phyloP scores from a whole-genome alignment of 2,329 filamentous ascomycete species.

The Sarocladium strictum region DNA sequence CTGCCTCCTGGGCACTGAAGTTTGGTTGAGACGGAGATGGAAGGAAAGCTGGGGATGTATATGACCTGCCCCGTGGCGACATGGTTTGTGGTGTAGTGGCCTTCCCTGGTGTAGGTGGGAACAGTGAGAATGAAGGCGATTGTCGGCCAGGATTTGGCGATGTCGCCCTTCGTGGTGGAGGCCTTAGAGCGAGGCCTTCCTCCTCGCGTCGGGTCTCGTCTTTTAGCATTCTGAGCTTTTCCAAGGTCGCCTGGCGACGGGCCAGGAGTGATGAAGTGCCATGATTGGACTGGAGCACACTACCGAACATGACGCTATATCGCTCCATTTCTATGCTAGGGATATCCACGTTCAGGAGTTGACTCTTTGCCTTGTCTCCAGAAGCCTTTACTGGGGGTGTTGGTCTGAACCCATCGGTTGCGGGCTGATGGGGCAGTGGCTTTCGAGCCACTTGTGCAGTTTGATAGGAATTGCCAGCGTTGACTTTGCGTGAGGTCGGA shows the following conservation, averaged over 20 bases:
- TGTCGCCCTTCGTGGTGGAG: slow-evolving; percentile 41
- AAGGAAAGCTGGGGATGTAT: slow-evolving; percentile 47
- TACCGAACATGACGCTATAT: slow-evolving; percentile 91
- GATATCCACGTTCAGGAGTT: slow-evolving; percentile 70
- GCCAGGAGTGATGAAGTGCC: slow-evolving; percentile 36
- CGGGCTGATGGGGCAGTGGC: background rate
- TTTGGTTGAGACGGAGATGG: slow-evolving; percentile 32
- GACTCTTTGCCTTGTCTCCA: background rate
- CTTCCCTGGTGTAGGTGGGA: slow-evolving; percentile 31
- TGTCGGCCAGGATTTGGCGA: slow-evolving; percentile 29
- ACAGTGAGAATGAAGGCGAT: slow-evolving; percentile 41
- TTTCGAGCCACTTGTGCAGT: background rate
- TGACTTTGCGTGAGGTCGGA: background rate
- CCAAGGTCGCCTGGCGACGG: slow-evolving; percentile 52
- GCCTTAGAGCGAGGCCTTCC: slow-evolving; percentile 23
- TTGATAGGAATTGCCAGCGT: background rate
- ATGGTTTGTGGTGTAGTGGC: slow-evolving; percentile 18
- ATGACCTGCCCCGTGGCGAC: slow-evolving; percentile 42
- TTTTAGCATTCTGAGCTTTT: slow-evolving; percentile 50
- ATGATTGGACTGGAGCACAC: slow-evolving; percentile 49
- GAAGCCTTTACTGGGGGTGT: background rate
- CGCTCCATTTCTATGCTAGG: slow-evolving; percentile 76
- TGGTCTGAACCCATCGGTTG: background rate
- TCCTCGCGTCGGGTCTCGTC: slow-evolving; percentile 32
- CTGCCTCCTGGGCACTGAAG: slow-evolving; percentile 6